Evolutionary conservation across 257 asterid genomes (phyloP).

Genomic region (Capsicum chinense): DNA sequence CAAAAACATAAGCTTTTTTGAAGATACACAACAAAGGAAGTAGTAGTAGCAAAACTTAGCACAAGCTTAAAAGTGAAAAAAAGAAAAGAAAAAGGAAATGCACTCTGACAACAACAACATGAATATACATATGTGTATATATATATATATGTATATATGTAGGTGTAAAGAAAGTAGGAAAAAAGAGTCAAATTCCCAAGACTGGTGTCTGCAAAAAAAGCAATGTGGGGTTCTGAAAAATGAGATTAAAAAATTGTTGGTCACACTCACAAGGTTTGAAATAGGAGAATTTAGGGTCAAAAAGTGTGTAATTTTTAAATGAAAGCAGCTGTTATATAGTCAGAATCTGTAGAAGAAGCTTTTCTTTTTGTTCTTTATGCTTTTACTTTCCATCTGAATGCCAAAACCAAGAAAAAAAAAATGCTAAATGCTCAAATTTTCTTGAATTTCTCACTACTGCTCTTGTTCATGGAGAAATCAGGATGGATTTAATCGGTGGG

Average conservation of each 20-base stretch:
- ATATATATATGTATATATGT: neutral
- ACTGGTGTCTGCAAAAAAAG: conserved; percentile 53
- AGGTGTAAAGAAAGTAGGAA: conserved; percentile 33
- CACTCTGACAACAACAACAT: conserved; percentile 31
- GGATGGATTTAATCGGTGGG: conserved; percentile 3
- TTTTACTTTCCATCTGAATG: conserved; percentile 49
- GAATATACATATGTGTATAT: conserved; percentile 27
- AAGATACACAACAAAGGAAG: neutral
- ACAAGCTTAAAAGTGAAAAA: conserved; percentile 23
- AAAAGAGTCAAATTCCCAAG: conserved; percentile 52
- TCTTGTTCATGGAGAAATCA: conserved; percentile 14
- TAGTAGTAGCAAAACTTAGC: conserved; percentile 1
- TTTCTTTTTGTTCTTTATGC: conserved; percentile 59
- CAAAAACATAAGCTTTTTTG: neutral
- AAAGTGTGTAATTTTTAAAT: conserved; percentile 37
- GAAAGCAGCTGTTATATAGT: conserved; percentile 33
- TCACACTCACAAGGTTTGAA: conserved; percentile 49
- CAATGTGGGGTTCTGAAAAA: conserved; percentile 51
- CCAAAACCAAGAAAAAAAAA: conserved; percentile 27
- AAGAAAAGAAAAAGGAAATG: conserved; percentile 34
- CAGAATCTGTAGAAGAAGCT: conserved; percentile 41
- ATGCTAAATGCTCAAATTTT: conserved; percentile 5
- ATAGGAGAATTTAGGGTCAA: conserved; percentile 44
- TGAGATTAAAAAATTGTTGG: conserved; percentile 42
- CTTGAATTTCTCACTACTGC: conserved; percentile 15